Evolutionary conservation across 208 protist genomes (phyloP).

Genomic region (Wallacemonas sp.): DNA sequence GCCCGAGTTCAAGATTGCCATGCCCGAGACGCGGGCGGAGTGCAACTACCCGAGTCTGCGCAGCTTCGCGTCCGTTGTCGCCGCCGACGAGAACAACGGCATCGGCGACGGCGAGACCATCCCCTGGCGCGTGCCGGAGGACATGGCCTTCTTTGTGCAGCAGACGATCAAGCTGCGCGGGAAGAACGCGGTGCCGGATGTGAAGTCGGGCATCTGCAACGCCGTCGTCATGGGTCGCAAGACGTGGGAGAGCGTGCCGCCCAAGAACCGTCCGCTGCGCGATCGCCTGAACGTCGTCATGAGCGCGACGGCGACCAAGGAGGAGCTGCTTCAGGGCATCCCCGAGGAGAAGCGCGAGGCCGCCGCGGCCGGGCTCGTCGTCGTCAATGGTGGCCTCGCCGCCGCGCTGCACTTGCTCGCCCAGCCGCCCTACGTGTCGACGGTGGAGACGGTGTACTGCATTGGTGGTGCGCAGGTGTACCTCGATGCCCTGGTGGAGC

Average conservation of each 20-base stretch:
- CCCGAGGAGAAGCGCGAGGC: slow-evolving; percentile 52
- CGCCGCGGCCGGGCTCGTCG: slow-evolving; percentile 43
- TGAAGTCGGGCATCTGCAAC: slow-evolving; percentile 63
- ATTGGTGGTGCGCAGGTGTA: slow-evolving; percentile 93
- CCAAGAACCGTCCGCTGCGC: slow-evolving; percentile 84
- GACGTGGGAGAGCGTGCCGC: slow-evolving; percentile 96
- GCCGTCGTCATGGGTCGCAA: slow-evolving; percentile 97
- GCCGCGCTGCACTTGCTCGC: slow-evolving; percentile 63
- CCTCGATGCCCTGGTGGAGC: slow-evolving; percentile 57
- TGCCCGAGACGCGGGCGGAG: slow-evolving; percentile 56
- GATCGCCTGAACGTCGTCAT: slow-evolving; percentile 94
- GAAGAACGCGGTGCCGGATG: slow-evolving; percentile 41
- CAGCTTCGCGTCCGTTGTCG: slow-evolving; percentile 79
- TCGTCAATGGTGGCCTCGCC: slow-evolving; percentile 58
- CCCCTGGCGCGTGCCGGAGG: slow-evolving; percentile 87
- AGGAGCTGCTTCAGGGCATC: slow-evolving; percentile 43
- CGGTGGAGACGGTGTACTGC: slow-evolving; percentile 91
- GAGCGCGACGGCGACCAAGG: slow-evolving; percentile 45
- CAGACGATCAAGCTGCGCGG: slow-evolving; percentile 77
- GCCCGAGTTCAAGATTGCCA: slow-evolving; percentile 66
- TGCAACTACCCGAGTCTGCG: slow-evolving; percentile 54
- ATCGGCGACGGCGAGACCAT: slow-evolving; percentile 85
- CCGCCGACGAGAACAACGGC: slow-evolving; percentile 59
- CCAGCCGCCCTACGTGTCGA: slow-evolving; percentile 47
- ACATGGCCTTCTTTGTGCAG: slow-evolving; percentile 88